Evolutionary conservation across 164 flowering plant species (phyloP).

Genomic region (Berberis thunbergii): DNA sequence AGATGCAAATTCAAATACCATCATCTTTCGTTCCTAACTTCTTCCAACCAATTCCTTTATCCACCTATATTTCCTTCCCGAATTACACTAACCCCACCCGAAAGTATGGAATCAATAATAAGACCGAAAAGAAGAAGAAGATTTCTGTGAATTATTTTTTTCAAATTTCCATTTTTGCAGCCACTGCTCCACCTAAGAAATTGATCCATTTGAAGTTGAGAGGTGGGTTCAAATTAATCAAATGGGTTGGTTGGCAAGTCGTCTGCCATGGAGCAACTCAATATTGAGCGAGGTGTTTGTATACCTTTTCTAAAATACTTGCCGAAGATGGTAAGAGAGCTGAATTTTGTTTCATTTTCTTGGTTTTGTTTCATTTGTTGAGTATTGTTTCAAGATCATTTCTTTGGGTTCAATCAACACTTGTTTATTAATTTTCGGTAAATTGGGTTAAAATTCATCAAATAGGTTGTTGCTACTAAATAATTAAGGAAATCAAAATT

Average conservation of each 20-base stretch:
- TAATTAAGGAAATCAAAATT: too few species aligned
- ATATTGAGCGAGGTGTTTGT: conserved; percentile 94
- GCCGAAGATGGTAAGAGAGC: conserved; percentile 54
- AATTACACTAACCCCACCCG: too few species aligned
- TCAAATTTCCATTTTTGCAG: conserved; percentile 3
- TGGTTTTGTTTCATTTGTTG: not conserved
- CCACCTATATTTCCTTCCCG: too few species aligned
- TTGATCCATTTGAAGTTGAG: not conserved
- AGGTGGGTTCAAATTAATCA: not conserved
- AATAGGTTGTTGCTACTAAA: too few species aligned
- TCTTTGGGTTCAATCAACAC: too few species aligned
- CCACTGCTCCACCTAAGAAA: conserved; percentile 1
- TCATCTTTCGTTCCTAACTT: too few species aligned
- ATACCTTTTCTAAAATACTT: conserved; percentile 88
- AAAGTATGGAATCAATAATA: too few species aligned
- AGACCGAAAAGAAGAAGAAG: too few species aligned
- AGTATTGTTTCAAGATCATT: not conserved
- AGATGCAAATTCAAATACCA: too few species aligned
- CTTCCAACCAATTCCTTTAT: too few species aligned
- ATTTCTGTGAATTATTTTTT: not conserved
- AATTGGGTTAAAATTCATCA: too few species aligned
- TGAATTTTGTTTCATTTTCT: not conserved
- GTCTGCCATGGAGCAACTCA: conserved; percentile 83
- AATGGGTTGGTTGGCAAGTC: conserved; percentile 5
- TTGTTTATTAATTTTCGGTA: not conserved